Base-by-base conservation (phyloP, 2,329 filamentous ascomycete species). In the Capronia epimyces region DNA sequence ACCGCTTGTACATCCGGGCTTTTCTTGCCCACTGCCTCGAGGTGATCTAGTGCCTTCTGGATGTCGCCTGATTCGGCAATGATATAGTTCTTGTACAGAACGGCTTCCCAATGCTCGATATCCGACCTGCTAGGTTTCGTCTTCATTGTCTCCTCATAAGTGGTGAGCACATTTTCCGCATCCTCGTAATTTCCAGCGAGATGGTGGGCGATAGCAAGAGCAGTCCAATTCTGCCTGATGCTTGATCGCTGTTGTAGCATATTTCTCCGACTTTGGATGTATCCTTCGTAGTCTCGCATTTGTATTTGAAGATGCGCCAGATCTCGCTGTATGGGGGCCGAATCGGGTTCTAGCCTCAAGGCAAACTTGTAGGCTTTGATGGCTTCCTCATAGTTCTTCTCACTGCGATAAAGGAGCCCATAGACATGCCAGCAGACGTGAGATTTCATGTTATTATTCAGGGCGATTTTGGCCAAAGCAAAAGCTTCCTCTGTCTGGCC, bases 371-470 rank as follows among this genome's bases (percentile, higher is more conserved):
- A 98, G 52, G 93, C 94, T 77, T 97, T 97, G 74, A 96, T 96
- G 8, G 94, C 91, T 73, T 97, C 93, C 69, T 97, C 93, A 63
- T 94, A 97, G 72, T 98, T 97, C 78, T 97, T 97, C 66, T 87
- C 86, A 43, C 88, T 85, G 45, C 91, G 84, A 72, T 95, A 97
- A 44, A 98, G 79, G 61, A 98, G 73, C 25, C 94, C 93, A 69
- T 97, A 98, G 55, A 98, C 93, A 71, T 98, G 94, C 93, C 93
- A 98, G 77, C 90, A 97, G 64, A 98, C 90, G 71, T 97, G 91
- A 64, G 90, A 96, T 75, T 94, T 96, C 90, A 98, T 97, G 69
- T 97, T 90, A 64, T 90, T 89, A 60, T 86, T 89, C 63, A 98
- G 77, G 27, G 94, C 93, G 60, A 89, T 81, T 73, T 96, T 98